Evolutionary conservation across 2,329 filamentous ascomycete species (phyloP).

Genomic region (Alternaria gaisen): DNA sequence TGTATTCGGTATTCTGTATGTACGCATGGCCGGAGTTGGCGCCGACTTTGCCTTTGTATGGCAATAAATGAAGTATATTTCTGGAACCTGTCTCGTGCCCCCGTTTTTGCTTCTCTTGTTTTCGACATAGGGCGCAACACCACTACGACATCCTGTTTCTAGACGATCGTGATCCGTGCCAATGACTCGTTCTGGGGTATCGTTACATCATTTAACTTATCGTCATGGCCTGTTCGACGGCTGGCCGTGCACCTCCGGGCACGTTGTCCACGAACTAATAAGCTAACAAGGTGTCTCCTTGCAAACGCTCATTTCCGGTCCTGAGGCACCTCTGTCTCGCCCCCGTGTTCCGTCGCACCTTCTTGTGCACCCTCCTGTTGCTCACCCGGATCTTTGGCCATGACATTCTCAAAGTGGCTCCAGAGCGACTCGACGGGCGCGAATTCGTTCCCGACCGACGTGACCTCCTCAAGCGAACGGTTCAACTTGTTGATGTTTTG

Average conservation of each 20-base stretch:
- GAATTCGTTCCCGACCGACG: slow-evolving; percentile 95
- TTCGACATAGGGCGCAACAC: too few relatives aligned
- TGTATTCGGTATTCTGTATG: slow-evolving; percentile 48
- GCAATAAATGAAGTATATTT: slow-evolving; percentile 33
- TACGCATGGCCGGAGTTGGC: slow-evolving; percentile 18
- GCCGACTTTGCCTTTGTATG: slow-evolving; percentile 16
- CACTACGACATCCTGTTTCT: background rate
- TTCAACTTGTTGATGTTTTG: slow-evolving; percentile 97
- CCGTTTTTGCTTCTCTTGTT: too few relatives aligned
- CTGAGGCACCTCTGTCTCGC: slow-evolving; percentile 31
- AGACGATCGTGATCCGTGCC: background rate
- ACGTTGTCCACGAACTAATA: background rate
- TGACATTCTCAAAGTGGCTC: slow-evolving; percentile 97
- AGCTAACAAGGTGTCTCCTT: background rate
- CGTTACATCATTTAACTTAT: slow-evolving; percentile 16
- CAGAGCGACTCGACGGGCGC: slow-evolving; percentile 95
- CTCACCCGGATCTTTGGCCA: slow-evolving; percentile 74
- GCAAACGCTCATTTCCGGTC: slow-evolving; percentile 26
- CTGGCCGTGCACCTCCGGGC: slow-evolving; percentile 5
- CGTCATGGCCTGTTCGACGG: slow-evolving; percentile 4
- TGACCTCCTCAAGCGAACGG: slow-evolving; percentile 87
- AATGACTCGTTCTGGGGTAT: slow-evolving; percentile 18
- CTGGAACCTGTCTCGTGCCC: background rate
- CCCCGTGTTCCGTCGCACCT: slow-evolving; percentile 34
- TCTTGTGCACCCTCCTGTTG: slow-evolving; percentile 32